Percentiles rank a stretch among this genome's conserved stretches.
These are phyloP conservation scores for Verticillium longisporum DNA, from an alignment of 2,329 filamentous ascomycete genomes.

Conservation along the genomic window DNA sequence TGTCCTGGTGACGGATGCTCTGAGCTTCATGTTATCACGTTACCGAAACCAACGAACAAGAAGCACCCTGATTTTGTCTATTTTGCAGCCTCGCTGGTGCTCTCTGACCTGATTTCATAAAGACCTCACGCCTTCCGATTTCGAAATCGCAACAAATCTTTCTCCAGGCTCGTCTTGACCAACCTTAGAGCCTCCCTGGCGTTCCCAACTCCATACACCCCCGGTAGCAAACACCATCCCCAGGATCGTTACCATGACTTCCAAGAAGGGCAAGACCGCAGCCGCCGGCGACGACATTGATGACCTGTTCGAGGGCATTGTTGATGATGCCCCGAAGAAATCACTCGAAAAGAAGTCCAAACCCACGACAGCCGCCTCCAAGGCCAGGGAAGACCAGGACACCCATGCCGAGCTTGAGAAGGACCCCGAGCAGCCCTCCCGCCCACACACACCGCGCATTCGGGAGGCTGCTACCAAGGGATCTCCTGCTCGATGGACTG, in stretches of 20 bases:
- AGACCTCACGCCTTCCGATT: background rate
- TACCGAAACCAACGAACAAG: background rate
- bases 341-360: conserved; percentile 32
- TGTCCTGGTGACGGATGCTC: background rate
- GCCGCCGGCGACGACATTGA: conserved; percentile 56
- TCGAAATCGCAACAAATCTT: background rate
- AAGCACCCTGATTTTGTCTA: background rate
- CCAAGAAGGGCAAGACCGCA: conserved; percentile 51
- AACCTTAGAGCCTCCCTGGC: background rate
- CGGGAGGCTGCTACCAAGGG: conserved; percentile 41
- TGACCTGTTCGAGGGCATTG: conserved; percentile 59
- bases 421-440: conserved; percentile 51
- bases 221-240: conserved; percentile 1
- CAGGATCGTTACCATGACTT: conserved; percentile 40
- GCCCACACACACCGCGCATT: conserved; percentile 76
- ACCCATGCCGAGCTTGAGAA: conserved; percentile 83
- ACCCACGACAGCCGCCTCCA: conserved; percentile 41
- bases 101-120: background rate
- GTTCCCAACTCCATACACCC: background rate
- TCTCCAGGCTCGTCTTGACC: background rate
- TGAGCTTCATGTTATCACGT: background rate
- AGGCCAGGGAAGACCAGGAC: conserved; percentile 55
- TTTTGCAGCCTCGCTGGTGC: background rate
- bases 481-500: conserved; percentile 42
- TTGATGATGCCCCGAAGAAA: conserved; percentile 47